phyloP scores from a whole-genome alignment of 352 stramenopile genomes.

The Phytophthora niederhauseri region DNA sequence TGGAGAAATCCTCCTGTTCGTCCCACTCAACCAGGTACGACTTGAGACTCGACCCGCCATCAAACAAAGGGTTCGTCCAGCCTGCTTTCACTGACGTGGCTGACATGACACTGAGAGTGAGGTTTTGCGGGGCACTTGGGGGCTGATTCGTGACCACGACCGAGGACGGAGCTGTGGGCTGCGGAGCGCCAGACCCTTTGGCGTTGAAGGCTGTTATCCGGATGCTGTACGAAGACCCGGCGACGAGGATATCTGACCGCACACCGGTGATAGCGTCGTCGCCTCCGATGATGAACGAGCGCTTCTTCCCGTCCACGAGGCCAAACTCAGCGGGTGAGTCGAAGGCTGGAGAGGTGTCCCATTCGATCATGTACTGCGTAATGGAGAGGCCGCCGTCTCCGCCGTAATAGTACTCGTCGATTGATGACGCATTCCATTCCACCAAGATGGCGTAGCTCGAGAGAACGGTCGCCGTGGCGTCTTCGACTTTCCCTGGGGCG shows the following conservation, averaged over 20 bases:
- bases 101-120: too few species aligned
- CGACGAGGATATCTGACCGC: too few species aligned
- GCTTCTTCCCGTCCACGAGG: too few species aligned
- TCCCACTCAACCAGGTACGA: conserved; percentile 83
- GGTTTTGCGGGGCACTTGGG: too few species aligned
- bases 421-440: conserved; percentile 87
- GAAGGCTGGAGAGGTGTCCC: conserved; percentile 57
- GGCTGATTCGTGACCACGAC: conserved; percentile 40
- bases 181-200: conserved; percentile 65
- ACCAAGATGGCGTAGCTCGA: conserved; percentile 93
- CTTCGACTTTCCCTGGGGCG: conserved; percentile 76
- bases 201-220: conserved; percentile 83
- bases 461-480: conserved; percentile 60
- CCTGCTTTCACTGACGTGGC: conserved; percentile 61
- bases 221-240: conserved; percentile 74
- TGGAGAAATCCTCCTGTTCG: conserved; percentile 79
- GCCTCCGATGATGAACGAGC: too few species aligned
- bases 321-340: too few species aligned
- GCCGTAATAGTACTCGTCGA: conserved; percentile 86
- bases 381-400: conserved; percentile 93
- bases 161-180: conserved; percentile 45
- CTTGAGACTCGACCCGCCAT: conserved; percentile 90
- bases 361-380: conserved; percentile 97
- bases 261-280: too few species aligned
- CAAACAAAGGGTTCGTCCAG: conserved; percentile 90